phyloP scores from a whole-genome alignment of 805 yeast species.

The Wickerhamomyces subpelliculosus region DNA sequence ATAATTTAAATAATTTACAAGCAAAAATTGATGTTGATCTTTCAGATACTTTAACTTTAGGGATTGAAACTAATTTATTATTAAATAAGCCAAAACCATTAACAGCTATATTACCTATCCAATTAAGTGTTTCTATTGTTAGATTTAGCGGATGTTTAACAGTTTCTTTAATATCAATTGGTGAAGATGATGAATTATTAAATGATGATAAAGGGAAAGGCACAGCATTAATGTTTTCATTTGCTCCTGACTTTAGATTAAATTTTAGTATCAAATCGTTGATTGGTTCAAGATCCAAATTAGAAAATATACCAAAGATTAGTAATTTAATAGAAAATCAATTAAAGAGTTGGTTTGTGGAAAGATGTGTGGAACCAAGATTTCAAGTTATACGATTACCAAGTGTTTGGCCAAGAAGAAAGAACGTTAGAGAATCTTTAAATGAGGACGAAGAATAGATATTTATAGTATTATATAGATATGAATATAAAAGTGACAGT shows the following conservation, averaged over 20 bases:
- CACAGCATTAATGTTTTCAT: slow-evolving; percentile 80
- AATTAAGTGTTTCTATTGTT: slow-evolving; percentile 78
- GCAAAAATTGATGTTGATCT: slow-evolving; percentile 90
- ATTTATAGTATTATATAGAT: not conserved
- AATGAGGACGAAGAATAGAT: slow-evolving; percentile 5
- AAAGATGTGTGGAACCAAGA: slow-evolving; percentile 89
- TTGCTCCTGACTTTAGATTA: slow-evolving; percentile 83
- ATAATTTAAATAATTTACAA: slow-evolving; percentile 47
- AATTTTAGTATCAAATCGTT: slow-evolving; percentile 85
- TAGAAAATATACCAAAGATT: slow-evolving; percentile 90
- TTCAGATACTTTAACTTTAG: slow-evolving; percentile 79
- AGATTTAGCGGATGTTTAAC: slow-evolving; percentile 87
- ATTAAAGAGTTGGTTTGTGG: slow-evolving; percentile 83
- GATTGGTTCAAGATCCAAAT: slow-evolving; percentile 86
- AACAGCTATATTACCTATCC: slow-evolving; percentile 83
- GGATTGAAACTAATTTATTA: slow-evolving; percentile 72
- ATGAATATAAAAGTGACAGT: too few relatives aligned
- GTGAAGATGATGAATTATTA: slow-evolving; percentile 9
- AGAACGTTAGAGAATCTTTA: slow-evolving; percentile 40
- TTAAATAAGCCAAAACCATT: slow-evolving; percentile 78
- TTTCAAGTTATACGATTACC: slow-evolving; percentile 83
- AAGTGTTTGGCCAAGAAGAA: slow-evolving; percentile 75
- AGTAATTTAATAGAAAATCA: slow-evolving; percentile 77
- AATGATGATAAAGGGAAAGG: slow-evolving; percentile 29
- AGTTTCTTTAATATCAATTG: slow-evolving; percentile 40